A percentile compares a stretch with the other conserved stretches of the same genome.
Conservation (phyloP, 2,329 filamentous ascomycete species). For the Colletotrichum trifolii region DNA sequence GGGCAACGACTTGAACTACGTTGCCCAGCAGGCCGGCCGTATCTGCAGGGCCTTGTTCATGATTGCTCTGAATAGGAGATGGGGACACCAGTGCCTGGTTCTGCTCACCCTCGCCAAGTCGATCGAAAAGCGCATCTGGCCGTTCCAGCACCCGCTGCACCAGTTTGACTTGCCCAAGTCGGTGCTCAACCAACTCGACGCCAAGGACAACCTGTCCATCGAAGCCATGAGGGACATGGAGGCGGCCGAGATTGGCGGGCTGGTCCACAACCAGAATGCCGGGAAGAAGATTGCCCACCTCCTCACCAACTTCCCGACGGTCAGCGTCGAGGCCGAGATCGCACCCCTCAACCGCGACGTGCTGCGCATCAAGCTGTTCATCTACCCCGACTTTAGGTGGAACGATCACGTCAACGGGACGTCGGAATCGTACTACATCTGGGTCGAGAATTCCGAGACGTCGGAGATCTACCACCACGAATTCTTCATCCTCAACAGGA, state of each 20-base stretch:
- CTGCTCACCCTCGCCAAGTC: constrained; percentile 93
- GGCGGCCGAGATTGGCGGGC: constrained; percentile 83
- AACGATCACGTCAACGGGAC: constrained; percentile 93
- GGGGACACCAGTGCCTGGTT: constrained; percentile 95
- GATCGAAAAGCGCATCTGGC: constrained; percentile 96
- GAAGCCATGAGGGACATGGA: constrained; percentile 95
- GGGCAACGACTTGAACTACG: constrained; percentile 91
- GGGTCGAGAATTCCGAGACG: constrained; percentile 98
- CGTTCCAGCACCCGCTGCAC: constrained; percentile 92
- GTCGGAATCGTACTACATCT: constrained; percentile 97
- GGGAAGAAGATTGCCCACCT: constrained; percentile 84
- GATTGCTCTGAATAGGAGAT: constrained; percentile 93
- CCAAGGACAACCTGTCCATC: constrained; percentile 80
- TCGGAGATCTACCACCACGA: constrained; percentile 98
- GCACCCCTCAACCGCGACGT: constrained; percentile 96
- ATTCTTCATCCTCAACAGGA: constrained; percentile 91
- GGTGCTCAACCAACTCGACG: constrained; percentile 84
- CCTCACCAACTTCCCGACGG: constrained; percentile 89
- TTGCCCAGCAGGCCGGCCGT: constrained; percentile 93
- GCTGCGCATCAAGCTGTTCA: constrained; percentile 85
- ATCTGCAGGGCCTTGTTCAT: constrained; percentile 97
- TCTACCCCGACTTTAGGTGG: constrained; percentile 93
- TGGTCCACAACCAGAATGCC: constrained; percentile 92
- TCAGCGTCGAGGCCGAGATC: constrained; percentile 92
- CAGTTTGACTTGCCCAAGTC: constrained; percentile 92